phyloP scores from a whole-genome alignment of 306 rosid species.

The Parietaria judaica region DNA sequence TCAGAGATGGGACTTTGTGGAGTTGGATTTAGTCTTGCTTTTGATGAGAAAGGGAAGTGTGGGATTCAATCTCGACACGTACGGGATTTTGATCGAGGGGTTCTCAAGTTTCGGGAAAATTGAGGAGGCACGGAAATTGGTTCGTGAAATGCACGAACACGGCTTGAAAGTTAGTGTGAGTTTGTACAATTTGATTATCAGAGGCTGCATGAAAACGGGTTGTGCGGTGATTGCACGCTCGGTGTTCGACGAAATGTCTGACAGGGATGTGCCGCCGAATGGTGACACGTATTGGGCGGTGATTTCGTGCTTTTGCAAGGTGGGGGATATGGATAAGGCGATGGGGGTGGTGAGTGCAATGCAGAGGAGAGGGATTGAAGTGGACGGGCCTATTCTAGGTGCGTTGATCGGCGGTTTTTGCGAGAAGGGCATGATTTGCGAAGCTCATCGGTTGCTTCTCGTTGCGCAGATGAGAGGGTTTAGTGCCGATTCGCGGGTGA shows the following conservation, averaged over 20 bases:
- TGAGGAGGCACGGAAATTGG: conserved; percentile 16
- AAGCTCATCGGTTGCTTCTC: conserved; percentile 23
- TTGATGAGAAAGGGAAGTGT: conserved; percentile 28
- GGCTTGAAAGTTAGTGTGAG: conserved; percentile 17
- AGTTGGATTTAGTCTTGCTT: conserved; percentile 25
- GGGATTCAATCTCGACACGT: conserved; percentile 10
- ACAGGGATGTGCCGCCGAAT: conserved; percentile 14
- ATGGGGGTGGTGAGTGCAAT: conserved; percentile 18
- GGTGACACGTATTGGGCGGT: conserved; percentile 17
- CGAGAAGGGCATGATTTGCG: conserved; percentile 12
- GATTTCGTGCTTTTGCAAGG: conserved; percentile 22
- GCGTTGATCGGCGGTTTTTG: conserved; percentile 18
- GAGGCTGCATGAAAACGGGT: conserved; percentile 7
- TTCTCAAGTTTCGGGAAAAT: conserved; percentile 20
- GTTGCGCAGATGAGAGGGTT: conserved; percentile 19
- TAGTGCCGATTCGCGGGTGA: background rate
- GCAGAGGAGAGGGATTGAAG: conserved; percentile 14
- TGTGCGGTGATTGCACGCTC: conserved; percentile 12
- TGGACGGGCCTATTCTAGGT: conserved; percentile 8
- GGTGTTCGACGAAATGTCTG: conserved; percentile 20
- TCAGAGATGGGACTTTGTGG: conserved; percentile 28
- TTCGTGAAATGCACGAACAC: conserved; percentile 24
- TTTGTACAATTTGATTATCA: conserved; percentile 21
- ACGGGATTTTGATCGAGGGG: conserved; percentile 25
- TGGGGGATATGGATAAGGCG: conserved; percentile 19